These are phyloP conservation scores for Colletotrichum tanaceti DNA, from an alignment of 2,329 filamentous ascomycete species.

Conservation along the genomic window DNA sequence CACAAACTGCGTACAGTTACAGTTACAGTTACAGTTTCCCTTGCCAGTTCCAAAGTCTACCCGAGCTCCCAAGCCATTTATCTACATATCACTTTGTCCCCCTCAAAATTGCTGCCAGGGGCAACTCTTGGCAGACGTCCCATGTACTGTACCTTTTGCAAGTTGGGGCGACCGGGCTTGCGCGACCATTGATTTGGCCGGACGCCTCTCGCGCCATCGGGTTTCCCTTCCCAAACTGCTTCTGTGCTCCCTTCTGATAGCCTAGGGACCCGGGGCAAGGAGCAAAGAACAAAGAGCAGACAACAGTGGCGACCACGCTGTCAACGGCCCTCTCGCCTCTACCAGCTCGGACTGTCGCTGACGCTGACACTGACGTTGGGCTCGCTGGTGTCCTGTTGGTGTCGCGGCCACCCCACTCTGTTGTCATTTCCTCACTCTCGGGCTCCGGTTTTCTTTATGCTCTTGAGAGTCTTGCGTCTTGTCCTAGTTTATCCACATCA, in stretches of 20 bases:
- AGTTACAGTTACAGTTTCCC: not conserved
- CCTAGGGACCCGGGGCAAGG: not conserved
- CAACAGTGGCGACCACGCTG: too few species aligned
- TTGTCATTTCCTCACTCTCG: conserved; percentile 18
- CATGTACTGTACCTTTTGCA: not conserved
- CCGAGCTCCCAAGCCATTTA: conserved; percentile 20
- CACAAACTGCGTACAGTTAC: too few species aligned
- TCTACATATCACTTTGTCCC: conserved; percentile 22
- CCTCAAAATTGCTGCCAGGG: conserved; percentile 25
- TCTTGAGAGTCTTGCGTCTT: not conserved
- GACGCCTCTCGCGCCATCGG: not conserved
- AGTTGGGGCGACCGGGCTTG: conserved; percentile 1
- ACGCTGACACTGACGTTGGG: not conserved
- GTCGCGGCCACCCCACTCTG: not conserved
- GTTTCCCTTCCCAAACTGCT: not conserved
- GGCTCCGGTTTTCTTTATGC: conserved; percentile 12
- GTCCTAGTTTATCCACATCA: not conserved
- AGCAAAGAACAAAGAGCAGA: not conserved
- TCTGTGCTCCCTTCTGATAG: not conserved
- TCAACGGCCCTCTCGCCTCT: conserved; percentile 19
- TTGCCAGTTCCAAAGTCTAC: conserved; percentile 10
- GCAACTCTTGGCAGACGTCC: conserved; percentile 12
- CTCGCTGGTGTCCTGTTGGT: conserved; percentile 7
- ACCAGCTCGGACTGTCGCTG: not conserved
- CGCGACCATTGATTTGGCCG: not conserved